Evolutionary conservation across 495 filamentous ascomycete species (phyloP).

Genomic region (Aspergillus baeticus): DNA sequence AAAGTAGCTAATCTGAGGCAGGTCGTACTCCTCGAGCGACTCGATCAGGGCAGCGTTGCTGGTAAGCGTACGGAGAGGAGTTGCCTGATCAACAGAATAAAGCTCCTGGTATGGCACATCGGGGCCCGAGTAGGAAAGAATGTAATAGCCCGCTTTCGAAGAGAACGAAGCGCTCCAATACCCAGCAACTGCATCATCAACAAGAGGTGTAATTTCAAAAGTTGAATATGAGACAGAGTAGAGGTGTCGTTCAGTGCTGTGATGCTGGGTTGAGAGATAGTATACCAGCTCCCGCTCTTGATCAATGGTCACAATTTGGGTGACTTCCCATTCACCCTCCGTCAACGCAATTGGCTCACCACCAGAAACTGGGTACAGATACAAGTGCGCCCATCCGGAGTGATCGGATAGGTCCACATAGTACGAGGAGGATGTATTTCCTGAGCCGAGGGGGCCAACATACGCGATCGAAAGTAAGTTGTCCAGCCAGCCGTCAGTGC

Average conservation of each 20-base stretch:
- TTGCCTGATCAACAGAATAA: conserved; percentile 11
- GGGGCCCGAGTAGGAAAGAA: conserved; percentile 16
- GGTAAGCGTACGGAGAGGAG: conserved; percentile 19
- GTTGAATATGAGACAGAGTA: conserved; percentile 21
- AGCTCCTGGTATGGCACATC: conserved; percentile 24
- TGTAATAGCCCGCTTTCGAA: conserved; percentile 14
- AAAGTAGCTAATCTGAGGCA: conserved; percentile 21
- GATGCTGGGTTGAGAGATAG: conserved; percentile 21
- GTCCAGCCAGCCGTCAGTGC: conserved; percentile 24
- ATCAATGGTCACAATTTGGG: conserved; percentile 17
- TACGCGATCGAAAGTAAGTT: conserved; percentile 18
- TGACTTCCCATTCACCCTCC: conserved; percentile 20
- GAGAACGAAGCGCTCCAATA: conserved; percentile 23
- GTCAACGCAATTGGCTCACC: conserved; percentile 16
- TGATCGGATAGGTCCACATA: conserved; percentile 22
- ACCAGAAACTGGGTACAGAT: conserved; percentile 15
- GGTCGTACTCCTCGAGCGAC: conserved; percentile 11
- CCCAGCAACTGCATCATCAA: conserved; percentile 17
- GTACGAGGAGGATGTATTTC: conserved; percentile 9
- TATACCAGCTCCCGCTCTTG: conserved; percentile 15
- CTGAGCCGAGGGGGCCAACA: conserved; percentile 9
- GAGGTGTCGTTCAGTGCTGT: conserved; percentile 21
- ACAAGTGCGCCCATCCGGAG: conserved; percentile 20
- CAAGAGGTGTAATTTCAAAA: conserved; percentile 15
- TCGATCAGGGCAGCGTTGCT: conserved; percentile 12